Base-by-base conservation (phyloP, 2,329 filamentous ascomycete species). In the Furcasterigmium furcatum region DNA sequence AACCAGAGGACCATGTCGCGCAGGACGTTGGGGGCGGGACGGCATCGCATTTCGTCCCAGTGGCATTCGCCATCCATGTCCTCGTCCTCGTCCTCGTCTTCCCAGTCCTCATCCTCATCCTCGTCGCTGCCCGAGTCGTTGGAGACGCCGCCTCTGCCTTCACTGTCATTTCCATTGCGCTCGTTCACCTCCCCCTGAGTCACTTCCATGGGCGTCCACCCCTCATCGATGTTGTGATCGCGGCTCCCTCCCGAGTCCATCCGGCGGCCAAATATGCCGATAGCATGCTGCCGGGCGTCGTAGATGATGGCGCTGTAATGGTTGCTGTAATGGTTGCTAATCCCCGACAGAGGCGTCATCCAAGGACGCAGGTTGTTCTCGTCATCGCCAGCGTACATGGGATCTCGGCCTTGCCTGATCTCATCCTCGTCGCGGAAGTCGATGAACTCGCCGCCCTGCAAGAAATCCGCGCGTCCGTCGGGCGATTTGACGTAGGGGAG, bases 331-430 rank as follows among this genome's bases (percentile, higher is more conserved):
- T n/a, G n/a, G 13, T 32, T 32, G 3, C 53, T 57, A 4, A 59
- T n/a, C 24, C 27, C 20, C 1, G 55, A 58, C 12, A 61, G 45
- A 6, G 58, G 50, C 42, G 60, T 63, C 48, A 59, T 53, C 55
- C 59, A 63, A 4, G 60, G 55, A 5, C 52, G 54, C 47, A 63
- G 55, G 12, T 56, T 58, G 41, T 53, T 50, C 6, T 55, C 51
- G 12, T 53, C 40, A n/a, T 55, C 49, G 16, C 42, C 40, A 9
- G 43, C 45, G 30, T 49, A 21, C 13, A 57, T 47, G 4, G 55
- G 52, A 32, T 55, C 49, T 9, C 52, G 48, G 30, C 44, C 48
- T 16, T 41, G 20, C 10, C 38, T 21, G 18, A 59, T 48, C 18
- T 56, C 44, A 1, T 39, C 22, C 27, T 44, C 24, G 10, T 46